phyloP scores from a whole-genome alignment of 352 stramenopile genomes.

The Globisporangium spinosum region DNA sequence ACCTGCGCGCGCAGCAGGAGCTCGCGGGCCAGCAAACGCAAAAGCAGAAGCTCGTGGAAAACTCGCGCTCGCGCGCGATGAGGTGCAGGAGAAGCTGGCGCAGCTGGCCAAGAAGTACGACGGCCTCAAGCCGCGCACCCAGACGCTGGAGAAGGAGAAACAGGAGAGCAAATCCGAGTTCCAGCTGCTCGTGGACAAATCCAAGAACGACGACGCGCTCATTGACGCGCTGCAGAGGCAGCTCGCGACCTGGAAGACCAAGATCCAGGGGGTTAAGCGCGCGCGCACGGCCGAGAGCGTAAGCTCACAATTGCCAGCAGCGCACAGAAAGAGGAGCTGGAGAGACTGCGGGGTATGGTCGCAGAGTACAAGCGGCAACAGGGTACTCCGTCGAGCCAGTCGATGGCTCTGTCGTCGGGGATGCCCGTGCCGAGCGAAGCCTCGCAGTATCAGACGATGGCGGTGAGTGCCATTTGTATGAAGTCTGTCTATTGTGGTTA shows the following conservation, averaged over 20 bases:
- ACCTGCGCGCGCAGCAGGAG: slow-evolving; percentile 63
- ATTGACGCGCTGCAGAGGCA: slow-evolving; percentile 75
- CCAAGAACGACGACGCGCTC: slow-evolving; percentile 71
- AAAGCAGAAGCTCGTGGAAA: slow-evolving; percentile 62
- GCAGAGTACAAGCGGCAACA: slow-evolving; percentile 34
- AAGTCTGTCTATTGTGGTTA: neutral
- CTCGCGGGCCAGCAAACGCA: slow-evolving; percentile 50
- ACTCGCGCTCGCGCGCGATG: slow-evolving; percentile 48
- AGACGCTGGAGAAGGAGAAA: slow-evolving; percentile 77
- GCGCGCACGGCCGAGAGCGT: slow-evolving; percentile 58
- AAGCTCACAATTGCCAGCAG: slow-evolving; percentile 3
- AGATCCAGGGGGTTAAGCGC: slow-evolving; percentile 50
- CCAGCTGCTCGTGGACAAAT: slow-evolving; percentile 75
- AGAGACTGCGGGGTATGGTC: slow-evolving; percentile 36
- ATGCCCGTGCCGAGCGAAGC: slow-evolving; percentile 50
- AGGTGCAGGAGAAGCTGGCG: slow-evolving; percentile 52
- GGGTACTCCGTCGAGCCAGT: slow-evolving; percentile 9
- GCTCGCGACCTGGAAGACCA: slow-evolving; percentile 58
- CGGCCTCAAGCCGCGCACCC: slow-evolving; percentile 51
- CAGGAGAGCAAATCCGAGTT: slow-evolving; percentile 61
- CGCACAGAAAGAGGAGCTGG: slow-evolving; percentile 42
- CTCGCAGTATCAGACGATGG: slow-evolving; percentile 48
- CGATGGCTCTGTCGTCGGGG: neutral
- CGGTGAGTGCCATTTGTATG: slow-evolving; percentile 26
- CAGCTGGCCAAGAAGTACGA: slow-evolving; percentile 62